Conservation (phyloP, 805 yeast species). For the Komagataella populi region DNA sequence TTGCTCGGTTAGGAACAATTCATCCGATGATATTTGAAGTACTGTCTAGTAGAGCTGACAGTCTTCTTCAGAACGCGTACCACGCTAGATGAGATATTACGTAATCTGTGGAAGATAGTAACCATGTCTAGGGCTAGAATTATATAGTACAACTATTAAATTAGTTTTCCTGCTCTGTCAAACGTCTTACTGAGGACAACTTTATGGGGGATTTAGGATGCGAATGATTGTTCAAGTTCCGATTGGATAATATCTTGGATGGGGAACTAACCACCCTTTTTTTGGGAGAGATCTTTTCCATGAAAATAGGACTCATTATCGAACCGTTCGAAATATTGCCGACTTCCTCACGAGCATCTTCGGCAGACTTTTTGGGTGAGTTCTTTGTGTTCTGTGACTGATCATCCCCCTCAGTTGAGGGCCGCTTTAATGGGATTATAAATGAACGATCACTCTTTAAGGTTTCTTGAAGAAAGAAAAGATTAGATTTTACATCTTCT, state of each 20-base stretch:
- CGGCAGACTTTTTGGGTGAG: not conserved
- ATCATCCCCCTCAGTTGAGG: not conserved
- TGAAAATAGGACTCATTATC: not conserved
- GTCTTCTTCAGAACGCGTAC: not conserved
- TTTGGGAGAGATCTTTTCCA: not conserved
- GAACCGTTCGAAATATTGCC: not conserved
- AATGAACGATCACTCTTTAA: not conserved
- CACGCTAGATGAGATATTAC: not conserved
- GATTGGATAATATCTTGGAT: not conserved
- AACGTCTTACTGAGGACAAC: not conserved
- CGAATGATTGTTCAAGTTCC: not conserved
- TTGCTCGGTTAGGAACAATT: not conserved
- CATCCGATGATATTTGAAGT: not conserved
- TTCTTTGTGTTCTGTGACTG: not conserved
- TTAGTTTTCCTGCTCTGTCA: not conserved
- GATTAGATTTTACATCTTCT: not conserved
- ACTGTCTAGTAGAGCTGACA: not conserved
- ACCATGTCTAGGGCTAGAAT: not conserved
- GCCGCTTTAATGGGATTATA: not conserved
- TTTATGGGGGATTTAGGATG: not conserved
- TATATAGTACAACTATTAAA: not conserved
- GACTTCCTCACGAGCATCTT: not conserved
- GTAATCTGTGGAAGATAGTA: not conserved
- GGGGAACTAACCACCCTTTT: not conserved
- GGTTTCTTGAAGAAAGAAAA: not conserved